Conservation (phyloP, 73 alveolate genomes). For the Durusdinium trenchii region DNA sequence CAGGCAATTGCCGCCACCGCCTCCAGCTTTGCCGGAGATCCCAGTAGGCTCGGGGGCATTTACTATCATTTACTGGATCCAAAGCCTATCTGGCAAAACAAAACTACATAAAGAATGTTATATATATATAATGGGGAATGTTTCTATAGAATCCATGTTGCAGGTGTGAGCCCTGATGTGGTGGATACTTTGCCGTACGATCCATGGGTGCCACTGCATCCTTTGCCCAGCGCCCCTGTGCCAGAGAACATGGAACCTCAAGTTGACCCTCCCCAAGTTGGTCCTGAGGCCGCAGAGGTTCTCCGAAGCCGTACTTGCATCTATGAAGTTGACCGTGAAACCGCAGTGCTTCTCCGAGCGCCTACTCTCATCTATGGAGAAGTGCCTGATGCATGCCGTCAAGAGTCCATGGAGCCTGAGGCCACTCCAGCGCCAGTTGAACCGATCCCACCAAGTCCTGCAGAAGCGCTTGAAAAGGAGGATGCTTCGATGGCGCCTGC, state of each 20-base stretch:
- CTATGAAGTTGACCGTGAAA: neutral
- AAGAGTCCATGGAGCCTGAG: neutral
- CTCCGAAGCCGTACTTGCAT: neutral
- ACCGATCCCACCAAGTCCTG: neutral
- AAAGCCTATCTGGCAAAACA: neutral
- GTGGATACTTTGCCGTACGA: slow-evolving; percentile 27
- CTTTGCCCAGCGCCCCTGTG: neutral
- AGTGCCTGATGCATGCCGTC: neutral
- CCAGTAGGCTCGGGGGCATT: neutral
- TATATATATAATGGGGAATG: no score
- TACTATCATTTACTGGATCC: neutral
- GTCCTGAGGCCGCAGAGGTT: neutral
- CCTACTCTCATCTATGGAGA: slow-evolving; percentile 17
- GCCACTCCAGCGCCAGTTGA: neutral
- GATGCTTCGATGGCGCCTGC: neutral
- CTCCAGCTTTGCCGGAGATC: neutral
- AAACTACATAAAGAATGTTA: no score
- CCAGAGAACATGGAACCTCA: neutral
- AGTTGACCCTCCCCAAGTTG: neutral
- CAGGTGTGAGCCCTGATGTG: neutral
- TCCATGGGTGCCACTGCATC: neutral
- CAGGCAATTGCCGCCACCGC: neutral
- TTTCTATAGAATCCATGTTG: no score
- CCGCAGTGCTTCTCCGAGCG: neutral
- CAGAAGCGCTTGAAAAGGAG: neutral